A percentile compares a stretch with the other conserved stretches of the same genome.
Conservation (phyloP, 495 filamentous ascomycete species). For the Hypoxylon subgilvum region DNA sequence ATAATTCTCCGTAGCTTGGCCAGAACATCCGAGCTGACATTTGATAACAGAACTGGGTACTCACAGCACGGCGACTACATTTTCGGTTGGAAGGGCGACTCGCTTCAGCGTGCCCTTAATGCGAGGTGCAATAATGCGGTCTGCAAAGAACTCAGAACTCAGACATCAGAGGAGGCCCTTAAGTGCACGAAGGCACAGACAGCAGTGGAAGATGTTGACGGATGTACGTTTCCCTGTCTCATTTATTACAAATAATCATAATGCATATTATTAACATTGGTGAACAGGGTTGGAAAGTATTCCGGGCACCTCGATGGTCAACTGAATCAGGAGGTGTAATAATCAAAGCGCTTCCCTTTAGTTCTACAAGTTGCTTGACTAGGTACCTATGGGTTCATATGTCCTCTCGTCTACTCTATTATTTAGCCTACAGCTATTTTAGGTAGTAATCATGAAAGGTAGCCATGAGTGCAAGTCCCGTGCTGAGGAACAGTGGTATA, state of each 20-base stretch:
- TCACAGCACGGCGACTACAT: conserved; percentile 49
- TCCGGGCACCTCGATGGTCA: conserved; percentile 6
- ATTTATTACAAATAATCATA: too few species aligned
- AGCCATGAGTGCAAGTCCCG: too few species aligned
- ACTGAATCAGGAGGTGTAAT: too few species aligned
- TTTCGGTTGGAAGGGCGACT: conserved; percentile 44
- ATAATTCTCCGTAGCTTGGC: not conserved
- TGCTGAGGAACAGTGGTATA: too few species aligned
- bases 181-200: conserved; percentile 46
- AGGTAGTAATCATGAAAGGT: too few species aligned
- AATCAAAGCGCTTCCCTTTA: too few species aligned
- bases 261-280: too few species aligned
- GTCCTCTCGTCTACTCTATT: too few species aligned
- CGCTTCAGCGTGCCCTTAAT: conserved; percentile 46
- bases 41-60: conserved; percentile 29
- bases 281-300: conserved; percentile 30
- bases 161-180: conserved; percentile 42
- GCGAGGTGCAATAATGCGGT: conserved; percentile 43
- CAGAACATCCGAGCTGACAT: conserved; percentile 2
- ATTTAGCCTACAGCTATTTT: too few species aligned
- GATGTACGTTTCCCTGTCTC: conserved; percentile 34
- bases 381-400: too few species aligned
- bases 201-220: conserved; percentile 44
- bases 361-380: too few species aligned
- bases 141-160: conserved; percentile 42